Conservation (phyloP, 2,329 filamentous ascomycete genomes). For the Alternaria metachromatica region DNA sequence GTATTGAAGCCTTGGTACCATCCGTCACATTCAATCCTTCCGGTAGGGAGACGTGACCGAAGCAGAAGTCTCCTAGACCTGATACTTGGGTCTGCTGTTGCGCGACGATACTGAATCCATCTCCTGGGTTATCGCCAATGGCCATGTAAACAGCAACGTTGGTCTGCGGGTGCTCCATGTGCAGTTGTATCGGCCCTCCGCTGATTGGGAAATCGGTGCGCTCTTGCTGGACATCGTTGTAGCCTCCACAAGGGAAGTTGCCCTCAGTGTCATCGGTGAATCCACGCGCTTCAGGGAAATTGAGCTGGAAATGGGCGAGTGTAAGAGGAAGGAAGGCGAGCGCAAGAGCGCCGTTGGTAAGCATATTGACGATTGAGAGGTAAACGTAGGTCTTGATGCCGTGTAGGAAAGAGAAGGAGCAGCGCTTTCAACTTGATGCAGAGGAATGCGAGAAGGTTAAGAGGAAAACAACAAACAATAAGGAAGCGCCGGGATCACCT, state of each 20-base stretch:
- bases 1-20: conserved; percentile 70
- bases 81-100: conserved; percentile 66
- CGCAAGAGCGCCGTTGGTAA: conserved; percentile 43
- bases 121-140: conserved; percentile 59
- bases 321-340: conserved; percentile 54
- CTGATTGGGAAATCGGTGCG: conserved; percentile 59
- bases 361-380: conserved; percentile 33
- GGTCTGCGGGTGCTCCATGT: conserved; percentile 60
- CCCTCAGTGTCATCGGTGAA: conserved; percentile 56
- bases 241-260: conserved; percentile 60
- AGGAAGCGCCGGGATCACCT: conserved; percentile 19
- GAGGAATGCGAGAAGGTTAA: conserved; percentile 5
- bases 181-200: conserved; percentile 59
- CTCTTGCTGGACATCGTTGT: conserved; percentile 50
- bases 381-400: not conserved
- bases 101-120: conserved; percentile 73
- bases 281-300: conserved; percentile 60
- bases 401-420: not conserved
- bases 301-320: conserved; percentile 63
- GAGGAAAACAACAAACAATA: not conserved
- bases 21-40: conserved; percentile 59
- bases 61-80: conserved; percentile 70
- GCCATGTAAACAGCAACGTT: conserved; percentile 62
- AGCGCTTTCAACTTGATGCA: not conserved
- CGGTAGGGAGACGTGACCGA: conserved; percentile 65